phyloP scores from a whole-genome alignment of 768 basidiomycete genomes.

The Suillus decipiens region DNA sequence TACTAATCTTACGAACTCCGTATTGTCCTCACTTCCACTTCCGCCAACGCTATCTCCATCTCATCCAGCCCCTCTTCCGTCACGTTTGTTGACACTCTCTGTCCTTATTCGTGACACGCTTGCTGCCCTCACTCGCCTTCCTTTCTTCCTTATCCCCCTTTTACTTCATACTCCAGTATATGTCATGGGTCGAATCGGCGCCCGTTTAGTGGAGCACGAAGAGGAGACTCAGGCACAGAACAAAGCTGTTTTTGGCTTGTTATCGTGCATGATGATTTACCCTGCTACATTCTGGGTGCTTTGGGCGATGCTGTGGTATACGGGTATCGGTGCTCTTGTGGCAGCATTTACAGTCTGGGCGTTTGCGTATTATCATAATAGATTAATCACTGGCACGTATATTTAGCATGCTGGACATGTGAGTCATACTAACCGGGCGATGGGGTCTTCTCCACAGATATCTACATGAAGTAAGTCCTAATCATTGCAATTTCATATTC shows the following conservation, averaged over 20 bases:
- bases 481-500: slow-evolving; percentile 5
- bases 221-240: slow-evolving; percentile 97
- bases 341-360: slow-evolving; percentile 71
- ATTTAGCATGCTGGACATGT: neutral
- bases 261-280: slow-evolving; percentile 76
- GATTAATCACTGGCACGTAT: slow-evolving; percentile 78
- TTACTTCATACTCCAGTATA: slow-evolving; percentile 86
- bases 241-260: slow-evolving; percentile 87
- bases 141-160: slow-evolving; percentile 88
- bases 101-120: slow-evolving; percentile 80
- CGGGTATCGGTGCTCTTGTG: slow-evolving; percentile 68
- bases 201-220: slow-evolving; percentile 75
- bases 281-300: slow-evolving; percentile 81
- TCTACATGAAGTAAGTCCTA: slow-evolving; percentile 71
- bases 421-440: neutral
- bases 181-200: slow-evolving; percentile 74
- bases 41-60: slow-evolving; percentile 83
- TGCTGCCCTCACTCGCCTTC: slow-evolving; percentile 68
- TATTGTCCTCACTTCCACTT: slow-evolving; percentile 81
- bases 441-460: slow-evolving; percentile 42
- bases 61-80: slow-evolving; percentile 68
- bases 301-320: slow-evolving; percentile 84
- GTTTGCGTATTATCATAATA: slow-evolving; percentile 84
- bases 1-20: slow-evolving; percentile 81
- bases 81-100: slow-evolving; percentile 77